A percentile compares a stretch with the other conserved stretches of the same genome.
phyloP scores from a whole-genome alignment of 495 filamentous ascomycete species.

The Podospora fimiseda region DNA sequence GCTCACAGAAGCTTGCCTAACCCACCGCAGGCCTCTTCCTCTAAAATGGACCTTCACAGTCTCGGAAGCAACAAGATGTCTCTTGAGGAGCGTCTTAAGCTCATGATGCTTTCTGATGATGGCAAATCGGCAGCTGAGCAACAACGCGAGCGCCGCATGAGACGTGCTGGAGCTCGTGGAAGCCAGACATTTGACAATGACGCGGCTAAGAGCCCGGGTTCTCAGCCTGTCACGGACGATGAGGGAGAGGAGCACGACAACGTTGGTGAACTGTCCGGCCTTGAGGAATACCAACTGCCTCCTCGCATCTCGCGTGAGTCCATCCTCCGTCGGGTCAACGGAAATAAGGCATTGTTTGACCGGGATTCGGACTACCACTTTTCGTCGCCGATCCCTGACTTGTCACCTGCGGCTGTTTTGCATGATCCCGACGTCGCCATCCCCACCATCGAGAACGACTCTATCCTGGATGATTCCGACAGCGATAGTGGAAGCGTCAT shows the following conservation, averaged over 20 bases:
- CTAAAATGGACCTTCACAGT: conserved; percentile 64
- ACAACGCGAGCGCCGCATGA: conserved; percentile 57
- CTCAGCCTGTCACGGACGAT: conserved; percentile 22
- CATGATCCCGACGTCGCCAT: conserved; percentile 83
- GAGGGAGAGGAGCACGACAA: conserved; percentile 41
- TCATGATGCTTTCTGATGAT: conserved; percentile 74
- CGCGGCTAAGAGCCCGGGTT: conserved; percentile 30
- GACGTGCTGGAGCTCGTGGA: conserved; percentile 44
- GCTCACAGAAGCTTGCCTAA: conserved; percentile 55
- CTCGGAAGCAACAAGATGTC: conserved; percentile 65
- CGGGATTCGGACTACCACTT: conserved; percentile 59
- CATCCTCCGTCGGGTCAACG: conserved; percentile 81
- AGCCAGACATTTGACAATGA: conserved; percentile 46
- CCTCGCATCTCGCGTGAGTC: conserved; percentile 88
- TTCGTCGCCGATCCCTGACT: conserved; percentile 50
- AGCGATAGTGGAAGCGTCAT: conserved; percentile 51
- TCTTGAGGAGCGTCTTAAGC: conserved; percentile 70
- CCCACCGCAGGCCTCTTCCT: conserved; percentile 54
- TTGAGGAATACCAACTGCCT: conserved; percentile 56
- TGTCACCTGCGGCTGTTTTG: conserved; percentile 43
- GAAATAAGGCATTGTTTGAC: conserved; percentile 46
- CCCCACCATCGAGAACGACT: conserved; percentile 59
- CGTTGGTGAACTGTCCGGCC: conserved; percentile 45
- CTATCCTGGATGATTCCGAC: conserved; percentile 46
- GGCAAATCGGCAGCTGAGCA: conserved; percentile 47